Percentiles rank a stretch among this genome's conserved stretches.
phyloP scores from a whole-genome alignment of 371 early-diverging fungal genomes.

The Nematocida ironsii region DNA sequence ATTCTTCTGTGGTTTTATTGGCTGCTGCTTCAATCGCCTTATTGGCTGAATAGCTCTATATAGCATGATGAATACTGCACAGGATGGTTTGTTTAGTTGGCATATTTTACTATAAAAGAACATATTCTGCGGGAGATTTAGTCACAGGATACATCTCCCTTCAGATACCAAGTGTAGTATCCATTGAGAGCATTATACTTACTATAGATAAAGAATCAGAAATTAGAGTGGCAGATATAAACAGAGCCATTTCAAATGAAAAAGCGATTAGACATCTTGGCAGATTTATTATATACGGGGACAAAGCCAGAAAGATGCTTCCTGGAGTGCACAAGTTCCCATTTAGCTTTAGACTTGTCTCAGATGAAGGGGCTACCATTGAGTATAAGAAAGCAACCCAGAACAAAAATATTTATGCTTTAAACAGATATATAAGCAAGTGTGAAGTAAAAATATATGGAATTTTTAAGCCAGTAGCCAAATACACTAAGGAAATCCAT shows the following conservation, averaged over 20 bases:
- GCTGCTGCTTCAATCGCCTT: not conserved
- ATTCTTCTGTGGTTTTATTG: not conserved
- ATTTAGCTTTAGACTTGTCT: slow-evolving; percentile 48
- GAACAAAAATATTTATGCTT: slow-evolving; percentile 18
- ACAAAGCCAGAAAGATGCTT: slow-evolving; percentile 5
- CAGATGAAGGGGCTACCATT: slow-evolving; percentile 50
- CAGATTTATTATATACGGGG: slow-evolving; percentile 48
- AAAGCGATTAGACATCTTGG: slow-evolving; percentile 48
- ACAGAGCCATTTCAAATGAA: slow-evolving; percentile 26
- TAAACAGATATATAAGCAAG: slow-evolving; percentile 43
- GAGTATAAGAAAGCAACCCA: slow-evolving; percentile 41
- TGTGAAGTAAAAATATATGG: slow-evolving; percentile 57
- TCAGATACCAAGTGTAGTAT: slow-evolving; percentile 31
- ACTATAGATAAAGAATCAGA: slow-evolving; percentile 47
- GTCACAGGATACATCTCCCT: slow-evolving; percentile 47
- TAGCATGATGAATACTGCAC: not conserved
- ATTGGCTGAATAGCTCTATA: not conserved
- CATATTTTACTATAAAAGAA: slow-evolving; percentile 48
- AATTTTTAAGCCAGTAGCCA: slow-evolving; percentile 54
- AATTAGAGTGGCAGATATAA: slow-evolving; percentile 34
- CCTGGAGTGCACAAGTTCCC: slow-evolving; percentile 54
- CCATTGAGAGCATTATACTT: slow-evolving; percentile 43
- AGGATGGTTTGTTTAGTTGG: slow-evolving; percentile 38
- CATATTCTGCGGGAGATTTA: slow-evolving; percentile 40
- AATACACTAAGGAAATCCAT: slow-evolving; percentile 10